Percentiles rank a stretch among this genome's conserved stretches.
Evolutionary conservation across 805 yeast species (phyloP).

Genomic region (Kodamaea hsintzibuensis): DNA sequence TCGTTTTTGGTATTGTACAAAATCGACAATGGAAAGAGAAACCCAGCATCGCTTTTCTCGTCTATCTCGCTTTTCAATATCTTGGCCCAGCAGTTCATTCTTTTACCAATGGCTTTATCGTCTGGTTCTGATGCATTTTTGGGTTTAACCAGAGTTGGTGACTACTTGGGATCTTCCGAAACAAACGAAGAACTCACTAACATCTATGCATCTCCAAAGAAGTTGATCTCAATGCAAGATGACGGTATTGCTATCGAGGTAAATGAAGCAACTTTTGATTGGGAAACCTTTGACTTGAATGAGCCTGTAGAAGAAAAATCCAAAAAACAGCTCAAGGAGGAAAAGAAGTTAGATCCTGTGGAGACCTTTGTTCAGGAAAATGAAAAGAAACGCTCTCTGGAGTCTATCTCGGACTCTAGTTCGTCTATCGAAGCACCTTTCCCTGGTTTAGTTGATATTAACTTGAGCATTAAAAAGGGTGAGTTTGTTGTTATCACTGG

Average conservation of each 20-base stretch:
- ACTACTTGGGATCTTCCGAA: conserved; percentile 48
- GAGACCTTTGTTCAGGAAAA: background rate
- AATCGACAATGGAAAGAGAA: conserved; percentile 30
- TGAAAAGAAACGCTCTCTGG: conserved; percentile 19
- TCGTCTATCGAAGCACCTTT: conserved; percentile 21
- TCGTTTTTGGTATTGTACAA: conserved; percentile 43
- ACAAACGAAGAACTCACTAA: conserved; percentile 23
- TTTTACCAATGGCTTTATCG: conserved; percentile 71
- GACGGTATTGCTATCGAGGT: conserved; percentile 48
- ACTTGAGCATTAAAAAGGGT: conserved; percentile 56
- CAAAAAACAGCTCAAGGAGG: background rate
- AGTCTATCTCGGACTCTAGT: conserved; percentile 3
- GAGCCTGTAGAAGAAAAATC: background rate
- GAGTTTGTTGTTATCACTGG: conserved; percentile 81
- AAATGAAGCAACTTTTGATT: conserved; percentile 55
- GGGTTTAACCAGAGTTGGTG: conserved; percentile 60
- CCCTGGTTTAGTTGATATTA: conserved; percentile 42
- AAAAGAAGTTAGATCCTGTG: background rate
- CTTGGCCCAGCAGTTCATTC: conserved; percentile 60
- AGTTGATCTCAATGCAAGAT: conserved; percentile 25
- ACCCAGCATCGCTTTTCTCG: conserved; percentile 67
- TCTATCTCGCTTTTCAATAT: conserved; percentile 69
- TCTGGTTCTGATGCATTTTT: conserved; percentile 68
- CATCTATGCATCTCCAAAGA: conserved; percentile 28
- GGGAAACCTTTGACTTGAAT: conserved; percentile 48